These are phyloP conservation scores for Penicillium riverlandense DNA, from an alignment of 495 filamentous ascomycete species.

Conservation along the genomic window DNA sequence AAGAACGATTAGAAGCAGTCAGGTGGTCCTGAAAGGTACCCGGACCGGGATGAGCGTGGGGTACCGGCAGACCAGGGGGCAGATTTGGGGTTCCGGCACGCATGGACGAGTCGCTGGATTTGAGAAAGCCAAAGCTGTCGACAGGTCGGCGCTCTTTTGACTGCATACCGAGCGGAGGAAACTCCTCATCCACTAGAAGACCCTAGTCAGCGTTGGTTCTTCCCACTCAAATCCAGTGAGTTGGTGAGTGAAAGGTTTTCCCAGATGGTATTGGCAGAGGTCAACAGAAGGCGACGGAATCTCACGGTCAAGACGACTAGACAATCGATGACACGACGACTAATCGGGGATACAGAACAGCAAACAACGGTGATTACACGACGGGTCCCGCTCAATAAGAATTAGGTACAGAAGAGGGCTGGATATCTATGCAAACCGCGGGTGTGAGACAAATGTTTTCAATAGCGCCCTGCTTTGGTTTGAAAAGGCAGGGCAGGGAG, in stretches of 20 bases:
- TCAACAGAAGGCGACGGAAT: no score
- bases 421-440: conserved; percentile 38
- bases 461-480: conserved; percentile 42
- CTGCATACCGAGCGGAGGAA: conserved; percentile 40
- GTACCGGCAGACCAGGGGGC: conserved; percentile 59
- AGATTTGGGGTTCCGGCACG: conserved; percentile 51
- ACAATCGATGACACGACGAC: background rate
- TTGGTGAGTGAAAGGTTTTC: no score
- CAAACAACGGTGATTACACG: conserved; percentile 31
- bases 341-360: conserved; percentile 20
- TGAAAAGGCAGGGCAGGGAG: conserved; percentile 46
- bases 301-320: no score
- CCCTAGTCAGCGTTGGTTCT: conserved; percentile 14
- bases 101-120: conserved; percentile 29
- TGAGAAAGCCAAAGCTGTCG: conserved; percentile 39
- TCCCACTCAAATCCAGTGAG: background rate
- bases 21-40: conserved; percentile 28
- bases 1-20: conserved; percentile 25
- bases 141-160: conserved; percentile 29
- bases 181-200: conserved; percentile 41
- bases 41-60: conserved; percentile 45
- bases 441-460: conserved; percentile 49
- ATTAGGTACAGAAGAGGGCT: conserved; percentile 28
- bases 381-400: conserved; percentile 14
- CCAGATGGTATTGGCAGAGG: no score